Evolutionary conservation across 176 grass and related monocot species (phyloP), one percentile per base, ranked within the genome.

Genomic region (Saccharum officinarum): DNA sequence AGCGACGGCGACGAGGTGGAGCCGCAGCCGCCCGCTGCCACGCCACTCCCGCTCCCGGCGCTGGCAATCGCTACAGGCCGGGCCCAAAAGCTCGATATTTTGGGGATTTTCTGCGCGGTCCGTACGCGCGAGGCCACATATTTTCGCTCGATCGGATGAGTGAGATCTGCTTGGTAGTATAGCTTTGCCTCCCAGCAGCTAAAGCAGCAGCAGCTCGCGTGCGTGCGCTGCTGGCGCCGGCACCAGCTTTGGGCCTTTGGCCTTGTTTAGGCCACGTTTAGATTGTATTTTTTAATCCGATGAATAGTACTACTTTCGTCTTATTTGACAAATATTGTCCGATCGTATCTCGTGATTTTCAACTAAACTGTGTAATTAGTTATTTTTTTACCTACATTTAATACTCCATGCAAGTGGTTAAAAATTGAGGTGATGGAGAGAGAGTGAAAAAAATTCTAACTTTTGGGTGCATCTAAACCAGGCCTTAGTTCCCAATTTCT

Each of bases 171-270:
- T 12, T 50, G 69, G 9, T n/a, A 8, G 1, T 47, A 8, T 68
- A 17, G 33, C 39, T 71, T 45, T 71, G 28, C 4, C 73, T 42
- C 62, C 3, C 36, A 34, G 18, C 62, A 55, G 73, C 61, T 7
- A 55, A 55, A 77, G 72, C 59, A 33, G 60, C 40, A 2, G 23
- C 38, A 45, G 54, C 55, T 54, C 63, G 52, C 66, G 75, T 60
- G 66, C 28, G 59, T 67, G 82, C 82, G 71, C 20, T 18, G 82
- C 59, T 66, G 82, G 71, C 38, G 17, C 57, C 70, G 70, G 40
- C 38, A 34, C 38, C 38, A 62, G 38, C 41, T 84, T 73, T 17
- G 47, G 46, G 31, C 46, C 72, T 74, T 74, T 40, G 37, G 61
- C 69, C 36, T 42, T 79, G 66, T 47, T 36, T 37, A n/a, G n/a